A percentile compares a stretch with the other conserved stretches of the same genome.
Evolutionary conservation across 257 asterid species (phyloP).

Genomic region (Nicotiana noctiflora): DNA sequence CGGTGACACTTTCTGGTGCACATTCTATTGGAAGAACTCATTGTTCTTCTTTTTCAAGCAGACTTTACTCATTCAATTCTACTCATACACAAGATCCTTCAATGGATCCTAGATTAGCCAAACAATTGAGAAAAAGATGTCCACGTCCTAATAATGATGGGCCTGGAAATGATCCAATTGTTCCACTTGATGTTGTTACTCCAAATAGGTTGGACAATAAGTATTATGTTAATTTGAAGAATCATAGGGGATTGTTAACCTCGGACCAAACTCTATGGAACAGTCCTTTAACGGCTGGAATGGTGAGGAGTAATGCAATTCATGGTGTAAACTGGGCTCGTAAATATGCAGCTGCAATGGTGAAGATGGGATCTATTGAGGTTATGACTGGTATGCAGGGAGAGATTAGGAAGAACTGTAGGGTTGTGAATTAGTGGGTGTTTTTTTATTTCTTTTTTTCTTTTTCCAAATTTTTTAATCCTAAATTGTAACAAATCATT

Average conservation of each 20-base stretch:
- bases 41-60: conserved; percentile 20
- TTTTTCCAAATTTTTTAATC: not conserved
- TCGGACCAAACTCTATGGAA: conserved; percentile 29
- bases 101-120: conserved; percentile 16
- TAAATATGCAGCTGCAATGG: conserved; percentile 32
- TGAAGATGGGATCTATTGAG: conserved; percentile 29
- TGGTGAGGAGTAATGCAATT: conserved; percentile 20
- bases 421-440: conserved; percentile 19
- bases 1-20: conserved; percentile 50
- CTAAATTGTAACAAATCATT: not conserved
- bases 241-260: conserved; percentile 19
- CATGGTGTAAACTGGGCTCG: conserved; percentile 16
- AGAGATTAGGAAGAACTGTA: conserved; percentile 35
- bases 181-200: conserved; percentile 25
- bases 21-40: conserved; percentile 34
- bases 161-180: not conserved
- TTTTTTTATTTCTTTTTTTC: not conserved
- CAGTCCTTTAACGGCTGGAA: conserved; percentile 15
- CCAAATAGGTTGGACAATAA: conserved; percentile 32
- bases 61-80: conserved; percentile 22
- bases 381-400: conserved; percentile 29
- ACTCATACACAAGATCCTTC: conserved; percentile 23
- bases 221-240: conserved; percentile 22
- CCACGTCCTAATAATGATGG: not conserved
- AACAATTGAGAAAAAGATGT: conserved; percentile 12